These are phyloP conservation scores for Nasturtium officinale DNA, from an alignment of 345 rosid species.

Conservation along the genomic window DNA sequence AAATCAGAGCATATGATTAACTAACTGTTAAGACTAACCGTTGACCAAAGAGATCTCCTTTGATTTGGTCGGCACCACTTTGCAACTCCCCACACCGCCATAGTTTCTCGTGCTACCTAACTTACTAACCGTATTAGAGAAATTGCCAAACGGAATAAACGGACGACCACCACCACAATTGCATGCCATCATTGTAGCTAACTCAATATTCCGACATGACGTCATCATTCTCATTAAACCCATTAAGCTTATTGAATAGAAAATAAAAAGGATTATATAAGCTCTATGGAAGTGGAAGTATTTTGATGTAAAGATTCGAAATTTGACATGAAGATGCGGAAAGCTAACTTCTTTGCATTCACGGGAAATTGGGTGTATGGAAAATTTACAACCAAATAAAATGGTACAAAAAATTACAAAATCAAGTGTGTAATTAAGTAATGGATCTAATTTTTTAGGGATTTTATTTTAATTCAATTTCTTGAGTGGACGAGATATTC, in stretches of 20 bases:
- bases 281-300: background rate
- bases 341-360: background rate
- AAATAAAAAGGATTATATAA: background rate
- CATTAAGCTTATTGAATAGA: background rate
- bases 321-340: background rate
- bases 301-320: background rate
- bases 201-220: slow-evolving; percentile 67
- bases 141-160: background rate
- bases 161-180: slow-evolving; percentile 44
- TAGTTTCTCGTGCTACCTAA: slow-evolving; percentile 32
- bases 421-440: slow-evolving; percentile 20
- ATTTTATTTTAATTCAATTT: background rate
- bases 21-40: slow-evolving; percentile 43
- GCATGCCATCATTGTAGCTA: slow-evolving; percentile 57
- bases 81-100: slow-evolving; percentile 46
- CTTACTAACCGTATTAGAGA: slow-evolving; percentile 41
- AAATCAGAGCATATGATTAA: background rate
- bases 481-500: slow-evolving; percentile 40
- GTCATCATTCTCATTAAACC: slow-evolving; percentile 63
- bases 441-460: background rate
- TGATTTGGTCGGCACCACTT: slow-evolving; percentile 66
- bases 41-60: slow-evolving; percentile 52
- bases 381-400: background rate
- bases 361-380: slow-evolving; percentile 2
- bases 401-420: background rate